Evolutionary conservation across 2,329 filamentous ascomycete genomes (phyloP).

Genomic region (Cladobotryum protrusum): DNA sequence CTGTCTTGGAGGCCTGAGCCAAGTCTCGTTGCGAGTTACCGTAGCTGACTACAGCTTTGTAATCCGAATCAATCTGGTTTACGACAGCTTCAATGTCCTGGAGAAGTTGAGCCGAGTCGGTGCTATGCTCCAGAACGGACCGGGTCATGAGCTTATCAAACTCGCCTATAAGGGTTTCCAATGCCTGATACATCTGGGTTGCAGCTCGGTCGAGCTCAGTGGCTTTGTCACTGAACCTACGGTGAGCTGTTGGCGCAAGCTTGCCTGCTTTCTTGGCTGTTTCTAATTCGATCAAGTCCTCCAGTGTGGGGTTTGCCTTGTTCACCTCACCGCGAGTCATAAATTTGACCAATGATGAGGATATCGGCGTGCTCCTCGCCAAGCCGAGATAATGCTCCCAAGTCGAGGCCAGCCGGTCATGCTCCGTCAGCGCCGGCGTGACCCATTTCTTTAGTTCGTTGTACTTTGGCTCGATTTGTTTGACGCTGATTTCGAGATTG

Average conservation of each 20-base stretch:
- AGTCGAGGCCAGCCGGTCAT: constrained; percentile 53
- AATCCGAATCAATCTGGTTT: constrained; percentile 82
- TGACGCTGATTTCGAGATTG: constrained; percentile 73
- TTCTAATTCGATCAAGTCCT: constrained; percentile 70
- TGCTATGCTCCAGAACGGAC: constrained; percentile 50
- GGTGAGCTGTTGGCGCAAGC: constrained; percentile 51
- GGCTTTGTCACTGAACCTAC: constrained; percentile 54
- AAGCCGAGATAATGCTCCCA: constrained; percentile 66
- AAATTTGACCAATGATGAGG: constrained; percentile 58
- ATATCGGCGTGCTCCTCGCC: constrained; percentile 58
- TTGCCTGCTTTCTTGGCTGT: constrained; percentile 67
- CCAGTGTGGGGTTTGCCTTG: constrained; percentile 53
- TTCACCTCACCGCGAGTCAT: constrained; percentile 47
- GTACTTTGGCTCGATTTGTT: constrained; percentile 64
- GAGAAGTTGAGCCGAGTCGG: constrained; percentile 63
- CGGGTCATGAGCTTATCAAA: constrained; percentile 55
- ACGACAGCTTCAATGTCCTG: constrained; percentile 81
- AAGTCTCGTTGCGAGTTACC: constrained; percentile 56
- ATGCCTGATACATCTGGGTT: constrained; percentile 53
- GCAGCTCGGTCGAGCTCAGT: constrained; percentile 56
- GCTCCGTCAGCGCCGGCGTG: constrained; percentile 60
- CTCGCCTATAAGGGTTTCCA: constrained; percentile 54
- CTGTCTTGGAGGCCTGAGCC: constrained; percentile 56
- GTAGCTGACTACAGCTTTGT: constrained; percentile 67
- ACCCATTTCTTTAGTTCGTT: constrained; percentile 66